Percentiles rank a stretch among this genome's conserved stretches.
phyloP scores from a whole-genome alignment of 2,329 filamentous ascomycete species.

The Pseudogymnoascus sp. region DNA sequence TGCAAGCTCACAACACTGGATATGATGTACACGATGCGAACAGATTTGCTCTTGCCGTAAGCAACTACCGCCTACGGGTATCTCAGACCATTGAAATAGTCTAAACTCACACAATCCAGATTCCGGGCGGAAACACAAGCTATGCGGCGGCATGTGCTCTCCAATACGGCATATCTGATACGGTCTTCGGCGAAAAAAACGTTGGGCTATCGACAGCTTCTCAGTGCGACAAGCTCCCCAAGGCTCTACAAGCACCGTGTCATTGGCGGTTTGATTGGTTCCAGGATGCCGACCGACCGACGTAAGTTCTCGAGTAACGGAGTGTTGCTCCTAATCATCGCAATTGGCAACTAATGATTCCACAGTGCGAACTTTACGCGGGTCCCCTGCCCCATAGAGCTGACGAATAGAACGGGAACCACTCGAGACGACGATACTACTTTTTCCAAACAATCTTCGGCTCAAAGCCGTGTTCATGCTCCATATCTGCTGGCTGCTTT shows the following conservation, averaged over 20 bases:
- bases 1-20: constrained; percentile 54
- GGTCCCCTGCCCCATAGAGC: background rate
- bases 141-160: background rate
- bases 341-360: background rate
- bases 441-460: background rate
- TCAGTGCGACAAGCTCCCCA: background rate
- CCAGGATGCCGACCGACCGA: background rate
- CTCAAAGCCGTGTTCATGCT: background rate
- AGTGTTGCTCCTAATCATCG: background rate
- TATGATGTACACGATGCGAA: constrained; percentile 47
- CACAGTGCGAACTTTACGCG: background rate
- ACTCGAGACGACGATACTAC: background rate
- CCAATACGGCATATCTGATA: background rate
- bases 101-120: background rate
- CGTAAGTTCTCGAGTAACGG: background rate
- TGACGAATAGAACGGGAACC: background rate
- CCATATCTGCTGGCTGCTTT: background rate
- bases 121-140: background rate
- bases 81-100: background rate
- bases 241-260: background rate
- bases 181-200: background rate
- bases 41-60: constrained; percentile 42
- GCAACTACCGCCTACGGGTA: constrained; percentile 13
- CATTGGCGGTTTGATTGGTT: background rate
- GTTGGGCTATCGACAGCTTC: background rate